Base-by-base conservation (phyloP, 441 rosid species). In the Erodium moschatum region DNA sequence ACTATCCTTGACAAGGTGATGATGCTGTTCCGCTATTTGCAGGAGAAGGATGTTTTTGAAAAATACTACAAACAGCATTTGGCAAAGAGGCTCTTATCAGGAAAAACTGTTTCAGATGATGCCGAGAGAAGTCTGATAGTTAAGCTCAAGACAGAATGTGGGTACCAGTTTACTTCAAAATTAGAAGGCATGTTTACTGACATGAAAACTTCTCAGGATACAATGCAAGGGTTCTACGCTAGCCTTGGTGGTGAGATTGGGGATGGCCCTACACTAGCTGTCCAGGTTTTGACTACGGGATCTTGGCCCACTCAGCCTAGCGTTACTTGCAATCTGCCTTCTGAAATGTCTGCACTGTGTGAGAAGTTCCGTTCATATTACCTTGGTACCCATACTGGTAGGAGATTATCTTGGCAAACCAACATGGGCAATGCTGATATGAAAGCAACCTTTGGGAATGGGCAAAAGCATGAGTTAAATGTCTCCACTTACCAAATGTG, bases 401-500 rank as follows among this genome's bases (percentile, higher is more conserved):
- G 98, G 80, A 85, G 98, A 77, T 74, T 93, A 71, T 85, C 98
- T 10, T 93, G 97, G 97, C 98, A 90, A 78, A 93, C 97, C 11
- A 93, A 93, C 83, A 93, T 89, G 97, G 98, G 98, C 58, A 84
- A 96, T 35, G 98, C 98, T 0, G 98, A 92, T 66, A 80, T 92
- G 66, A 92, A 85, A 75, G 97, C 98, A 33, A 66, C 72, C 3
- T 90, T 93, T 67, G 98, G 92, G 66, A 93, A 87, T 75, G 97
- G 95, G 76, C 97, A 93, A 83, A 93, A 87, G 83, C 98, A 93
- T 48, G 98, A 89, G 77, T 71, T 93, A 83, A 93, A 93, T 46
- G 98, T 93, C 52, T 93, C 98, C 6, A 93, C 98, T 10, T 93
- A 85, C 83, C 98, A 93, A 63, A 90, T 90, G 98, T 93, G 97